Percentiles rank a stretch among this genome's conserved stretches.
Evolutionary conservation across 1,139 yeast species (phyloP).

Genomic region (Nadsonia commutata): DNA sequence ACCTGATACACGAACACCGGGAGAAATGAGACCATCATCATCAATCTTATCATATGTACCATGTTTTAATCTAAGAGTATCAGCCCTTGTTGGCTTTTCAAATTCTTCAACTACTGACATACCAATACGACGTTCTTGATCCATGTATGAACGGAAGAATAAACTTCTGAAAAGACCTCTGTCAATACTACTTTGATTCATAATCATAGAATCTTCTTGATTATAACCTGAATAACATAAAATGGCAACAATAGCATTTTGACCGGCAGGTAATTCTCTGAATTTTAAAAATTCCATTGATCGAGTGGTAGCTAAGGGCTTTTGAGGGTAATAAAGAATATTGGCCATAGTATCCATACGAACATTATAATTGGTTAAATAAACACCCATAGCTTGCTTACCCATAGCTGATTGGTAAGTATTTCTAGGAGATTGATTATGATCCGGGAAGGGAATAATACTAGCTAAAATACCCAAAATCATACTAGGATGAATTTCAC

Average conservation of each 20-base stretch:
- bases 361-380: conserved; percentile 83
- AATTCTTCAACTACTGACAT: conserved; percentile 95
- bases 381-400: conserved; percentile 99
- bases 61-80: conserved; percentile 86
- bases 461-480: conserved; percentile 97
- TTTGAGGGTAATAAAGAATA: conserved; percentile 91
- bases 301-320: conserved; percentile 98
- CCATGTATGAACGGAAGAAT: conserved; percentile 96
- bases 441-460: conserved; percentile 98
- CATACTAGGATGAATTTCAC: conserved; percentile 99
- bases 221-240: conserved; percentile 96
- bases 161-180: conserved; percentile 91
- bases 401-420: conserved; percentile 99
- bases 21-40: conserved; percentile 95
- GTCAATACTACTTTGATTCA: conserved; percentile 96
- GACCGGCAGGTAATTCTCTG: conserved; percentile 98
- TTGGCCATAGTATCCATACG: conserved; percentile 99
- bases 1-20: conserved; percentile 97
- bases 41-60: conserved; percentile 97
- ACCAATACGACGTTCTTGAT: conserved; percentile 95
- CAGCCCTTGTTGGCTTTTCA: conserved; percentile 89
- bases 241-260: conserved; percentile 95
- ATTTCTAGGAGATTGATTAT: conserved; percentile 98
- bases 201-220: conserved; percentile 99
- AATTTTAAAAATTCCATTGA: conserved; percentile 95